Evolutionary conservation across 2,329 filamentous ascomycete species (phyloP), one percentile per base, ranked within the genome.

Genomic region (Microsporum canis): DNA sequence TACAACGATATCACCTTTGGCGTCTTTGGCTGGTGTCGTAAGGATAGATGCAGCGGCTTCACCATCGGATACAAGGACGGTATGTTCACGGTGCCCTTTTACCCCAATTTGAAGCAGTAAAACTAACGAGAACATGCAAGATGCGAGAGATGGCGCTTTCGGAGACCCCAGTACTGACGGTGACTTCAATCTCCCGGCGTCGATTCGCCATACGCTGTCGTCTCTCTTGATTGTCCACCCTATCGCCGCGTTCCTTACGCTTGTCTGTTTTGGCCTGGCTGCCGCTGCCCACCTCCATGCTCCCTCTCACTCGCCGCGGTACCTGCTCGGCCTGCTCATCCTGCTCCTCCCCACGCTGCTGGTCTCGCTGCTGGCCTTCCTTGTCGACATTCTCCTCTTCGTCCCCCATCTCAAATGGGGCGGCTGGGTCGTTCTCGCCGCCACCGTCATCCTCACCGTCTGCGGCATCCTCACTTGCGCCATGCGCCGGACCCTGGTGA

Each of bases 331-430:
- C 33, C 79, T 97, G 38, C 86, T 96, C 66, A 91, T 97, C 65
- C 82, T 97, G 67, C 87, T 88, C 61, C 85, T 97, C 64, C 82
- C 95, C 57, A 91, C 91, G 6, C 85, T 97, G 55, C 77, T 97
- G 34, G 82, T 94, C 65, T 87, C 89, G 55, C 80, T 96, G 1
- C 80, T 96, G 61, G 88, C 91, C 29, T 97, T 97, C 76, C 79
- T 99, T 31, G 86, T 97, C 68, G 94, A 99, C 74, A 89, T 97
- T 31, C 79, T 99, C 38, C 80, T 99, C 27, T 99, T 99, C 71
- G 88, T 96, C 14, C 94, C 94, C 56, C 91, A 97, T 74, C 78
- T 96, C 77, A 84, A 86, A 70, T 97, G 91, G 90, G 94, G 91
- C 65, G 91, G 91, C 63, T 99, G 92, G 80, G 84, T 97, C 66